Evolutionary conservation across 257 asterid genomes (phyloP).

Genomic region (Salvia rosmarinus): DNA sequence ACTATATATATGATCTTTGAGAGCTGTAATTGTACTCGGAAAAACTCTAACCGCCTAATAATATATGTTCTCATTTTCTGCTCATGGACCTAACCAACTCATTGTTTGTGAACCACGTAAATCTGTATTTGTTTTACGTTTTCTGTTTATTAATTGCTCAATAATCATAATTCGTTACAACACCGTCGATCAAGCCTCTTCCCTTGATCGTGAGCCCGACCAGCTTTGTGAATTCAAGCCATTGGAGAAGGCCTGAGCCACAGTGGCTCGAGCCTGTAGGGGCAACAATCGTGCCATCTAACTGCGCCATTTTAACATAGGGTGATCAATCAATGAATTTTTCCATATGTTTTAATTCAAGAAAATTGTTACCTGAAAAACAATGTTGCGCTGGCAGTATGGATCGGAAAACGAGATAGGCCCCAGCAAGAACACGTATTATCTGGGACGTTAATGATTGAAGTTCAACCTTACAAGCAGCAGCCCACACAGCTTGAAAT

Average conservation of each 20-base stretch:
- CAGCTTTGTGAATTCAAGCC: slow-evolving; percentile 84
- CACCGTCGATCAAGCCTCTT: slow-evolving; percentile 67
- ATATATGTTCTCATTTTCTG: too few relatives aligned
- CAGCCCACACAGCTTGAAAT: slow-evolving; percentile 86
- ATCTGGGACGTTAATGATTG: slow-evolving; percentile 67
- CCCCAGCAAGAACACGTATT: slow-evolving; percentile 67
- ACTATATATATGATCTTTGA: too few relatives aligned
- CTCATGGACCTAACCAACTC: too few relatives aligned
- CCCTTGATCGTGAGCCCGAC: slow-evolving; percentile 83
- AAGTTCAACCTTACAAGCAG: slow-evolving; percentile 80
- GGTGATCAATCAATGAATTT: slow-evolving; percentile 6
- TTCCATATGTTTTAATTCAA: background rate
- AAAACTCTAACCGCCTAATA: too few relatives aligned
- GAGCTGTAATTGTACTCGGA: too few relatives aligned
- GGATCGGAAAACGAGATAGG: slow-evolving; percentile 95
- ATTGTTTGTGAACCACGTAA: too few relatives aligned
- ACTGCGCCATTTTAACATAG: slow-evolving; percentile 52
- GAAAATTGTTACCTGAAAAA: slow-evolving; percentile 66
- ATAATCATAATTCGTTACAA: too few relatives aligned
- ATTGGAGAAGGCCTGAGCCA: slow-evolving; percentile 84
- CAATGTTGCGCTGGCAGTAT: slow-evolving; percentile 76
- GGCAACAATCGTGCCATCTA: slow-evolving; percentile 84
- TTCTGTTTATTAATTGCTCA: too few relatives aligned
- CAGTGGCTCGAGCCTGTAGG: slow-evolving; percentile 72
- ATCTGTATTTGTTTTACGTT: too few relatives aligned